phyloP scores from a whole-genome alignment of 768 basidiomycete species.

The Gymnopilus dilepis region DNA sequence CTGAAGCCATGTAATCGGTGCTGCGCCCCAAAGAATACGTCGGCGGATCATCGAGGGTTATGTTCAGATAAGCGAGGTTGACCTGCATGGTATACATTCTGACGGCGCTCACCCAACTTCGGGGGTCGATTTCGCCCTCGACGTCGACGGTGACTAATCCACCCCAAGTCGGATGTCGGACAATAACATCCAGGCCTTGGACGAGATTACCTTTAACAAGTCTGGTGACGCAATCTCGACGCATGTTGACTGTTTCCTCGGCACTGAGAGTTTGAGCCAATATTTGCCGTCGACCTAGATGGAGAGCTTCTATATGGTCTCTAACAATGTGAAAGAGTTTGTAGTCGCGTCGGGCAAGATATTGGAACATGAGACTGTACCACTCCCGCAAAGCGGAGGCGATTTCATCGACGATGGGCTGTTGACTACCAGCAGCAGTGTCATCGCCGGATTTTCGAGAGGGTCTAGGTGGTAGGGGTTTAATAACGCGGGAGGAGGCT shows the following conservation, averaged over 20 bases:
- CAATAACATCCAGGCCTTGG: slow-evolving; percentile 93
- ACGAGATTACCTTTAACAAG: slow-evolving; percentile 90
- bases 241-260: slow-evolving; percentile 83
- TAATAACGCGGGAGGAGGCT: slow-evolving; percentile 64
- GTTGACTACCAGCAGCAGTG: slow-evolving; percentile 78
- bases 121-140: slow-evolving; percentile 78
- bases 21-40: slow-evolving; percentile 47
- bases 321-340: slow-evolving; percentile 84
- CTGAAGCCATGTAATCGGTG: slow-evolving; percentile 50
- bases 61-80: slow-evolving; percentile 77
- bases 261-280: slow-evolving; percentile 85
- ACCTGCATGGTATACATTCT: slow-evolving; percentile 93
- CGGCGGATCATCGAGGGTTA: slow-evolving; percentile 48
- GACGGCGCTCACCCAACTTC: slow-evolving; percentile 88
- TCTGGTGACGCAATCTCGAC: slow-evolving; percentile 85
- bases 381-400: slow-evolving; percentile 96
- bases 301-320: slow-evolving; percentile 89
- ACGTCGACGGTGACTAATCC: slow-evolving; percentile 89
- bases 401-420: slow-evolving; percentile 97
- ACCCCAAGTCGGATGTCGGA: slow-evolving; percentile 93
- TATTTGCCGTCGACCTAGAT: slow-evolving; percentile 89
- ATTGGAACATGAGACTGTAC: slow-evolving; percentile 90
- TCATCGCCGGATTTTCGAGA: slow-evolving; percentile 96
- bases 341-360: slow-evolving; percentile 90
- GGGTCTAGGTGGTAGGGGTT: slow-evolving; percentile 87